Evolutionary conservation across 2,329 filamentous ascomycete species (phyloP), one percentile per base, ranked within the genome.

Genomic region (Cladobotryum mycophilum): DNA sequence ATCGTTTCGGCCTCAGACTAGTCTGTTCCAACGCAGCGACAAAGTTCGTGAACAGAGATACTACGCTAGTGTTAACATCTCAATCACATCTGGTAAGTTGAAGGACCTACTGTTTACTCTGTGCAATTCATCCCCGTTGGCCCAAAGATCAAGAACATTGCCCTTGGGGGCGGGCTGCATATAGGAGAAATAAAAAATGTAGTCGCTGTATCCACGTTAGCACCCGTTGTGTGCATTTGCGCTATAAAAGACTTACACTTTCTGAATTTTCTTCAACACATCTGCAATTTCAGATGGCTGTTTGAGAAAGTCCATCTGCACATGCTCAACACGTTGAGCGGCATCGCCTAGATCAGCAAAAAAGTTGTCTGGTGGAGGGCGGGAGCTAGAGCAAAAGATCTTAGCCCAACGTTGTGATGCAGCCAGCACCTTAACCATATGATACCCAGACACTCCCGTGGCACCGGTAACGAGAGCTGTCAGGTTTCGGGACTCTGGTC

Each of bases 401-500:
- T 45, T 34, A 5, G 37, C 44, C 54, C 54, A 54, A 4, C 54
- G 48, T 4, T 45, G 22, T 18, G 53, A 48, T 17, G 45, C 9
- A 18, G 41, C 37, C 25, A 55, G 30, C 2, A 53, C 47, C 15
- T 37, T 33, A 11, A 53, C 17, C 33, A 55, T 51, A 36, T 44
- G 38, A 4, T 18, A 22, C 2, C 53, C 53, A 30, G 51, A 40
- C 14, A 55, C 47, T 13, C 53, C 53, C 36, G 51, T 55, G n/a
- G 53, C 53, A 1, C 53, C 53, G 1, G 53, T 55, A 5, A 55
- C 41, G 2, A 55, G 45, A 15, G 51, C 53, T 41, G 51, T 50
- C 12, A 53, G 48, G 7, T 43, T 43, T 34, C 48, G 38, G 8
- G 45, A 34, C 3, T 54, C 33, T 38, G 4, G 11, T 2, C 12